Base-by-base conservation (phyloP, 768 basidiomycete genomes). In the Lactarius trivialis region DNA sequence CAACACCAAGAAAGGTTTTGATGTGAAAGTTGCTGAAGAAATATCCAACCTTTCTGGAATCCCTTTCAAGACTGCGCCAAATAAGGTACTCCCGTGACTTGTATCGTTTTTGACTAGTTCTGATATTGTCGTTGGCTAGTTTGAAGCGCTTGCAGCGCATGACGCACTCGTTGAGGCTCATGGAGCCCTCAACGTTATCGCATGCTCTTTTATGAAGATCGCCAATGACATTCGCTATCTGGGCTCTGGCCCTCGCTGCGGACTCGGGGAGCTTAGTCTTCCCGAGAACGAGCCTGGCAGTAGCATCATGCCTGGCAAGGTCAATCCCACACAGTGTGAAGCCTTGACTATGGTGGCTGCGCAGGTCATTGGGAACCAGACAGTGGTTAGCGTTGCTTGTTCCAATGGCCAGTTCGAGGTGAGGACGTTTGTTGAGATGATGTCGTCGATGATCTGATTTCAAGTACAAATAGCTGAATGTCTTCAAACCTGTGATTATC, bases 221-320 rank as follows among this genome's bases (percentile, higher is more conserved):
- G 96, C 96, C 54, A 98, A 99, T 73, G 97, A 99, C 71, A 96
- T 99, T 72, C 88, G 97, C 56, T 98, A 89, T 82, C 88, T 99
- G 68, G 96, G 87, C 28, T 98, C 96, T 54, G 97, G 97, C 60
- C 97, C 97, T 61, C 89, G 97, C 49, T 99, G 97, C 70, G 97
- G 97, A 60, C 82, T 99, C 51, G 97, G 97, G 26, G 97, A 99
- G 76, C 79, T 99, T 43, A 86, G 82, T 69, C 77, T 98, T 55
- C 97, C 97, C 12, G 97, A 98, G 77, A 99, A 99, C 74, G 97
- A 99, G 76, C 97, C 97, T 49, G 97, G 97, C 52, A 95, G 93
- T 71, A 96, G 93, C 61, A 98, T 99, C 77, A 99, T 99, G 97
- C 97, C 95, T 7, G 97, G 97, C 64, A 98, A 99, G 78, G 97